Percentiles rank a stretch among this genome's conserved stretches.
These are phyloP conservation scores for Hibiscus trionum DNA, from an alignment of 345 rosid species.

Conservation along the genomic window DNA sequence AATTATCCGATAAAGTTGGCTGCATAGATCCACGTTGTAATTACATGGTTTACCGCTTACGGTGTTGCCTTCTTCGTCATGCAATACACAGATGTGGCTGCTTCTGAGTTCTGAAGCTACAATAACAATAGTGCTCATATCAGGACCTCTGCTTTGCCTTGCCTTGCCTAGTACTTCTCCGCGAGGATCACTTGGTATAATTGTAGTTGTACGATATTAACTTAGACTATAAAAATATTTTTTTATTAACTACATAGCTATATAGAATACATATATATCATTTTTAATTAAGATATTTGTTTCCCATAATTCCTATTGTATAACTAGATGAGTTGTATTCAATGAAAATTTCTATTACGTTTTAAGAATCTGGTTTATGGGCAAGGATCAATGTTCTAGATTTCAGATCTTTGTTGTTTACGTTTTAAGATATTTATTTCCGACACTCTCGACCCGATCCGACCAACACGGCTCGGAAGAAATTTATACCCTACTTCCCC, in stretches of 20 bases:
- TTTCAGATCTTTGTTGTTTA: neutral
- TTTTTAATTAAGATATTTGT: conserved; percentile 9
- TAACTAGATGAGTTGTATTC: neutral
- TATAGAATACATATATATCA: neutral
- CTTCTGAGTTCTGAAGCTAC: neutral
- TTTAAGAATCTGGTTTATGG: neutral
- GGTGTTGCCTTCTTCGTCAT: conserved; percentile 10
- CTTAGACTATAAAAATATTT: neutral
- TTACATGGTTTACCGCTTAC: neutral
- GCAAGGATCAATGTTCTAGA: neutral
- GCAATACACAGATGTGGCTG: neutral
- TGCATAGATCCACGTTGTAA: neutral
- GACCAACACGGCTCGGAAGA: neutral
- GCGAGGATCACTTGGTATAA: neutral
- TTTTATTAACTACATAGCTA: neutral
- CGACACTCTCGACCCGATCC: neutral
- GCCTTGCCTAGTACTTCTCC: neutral
- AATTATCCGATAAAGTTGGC: conserved; percentile 3
- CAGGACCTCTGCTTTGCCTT: neutral
- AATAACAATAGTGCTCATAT: neutral
- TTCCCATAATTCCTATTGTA: neutral
- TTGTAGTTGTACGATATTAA: neutral
- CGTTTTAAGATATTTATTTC: no score
- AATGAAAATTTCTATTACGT: neutral
- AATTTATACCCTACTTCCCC: neutral